Base-by-base conservation (phyloP, 1,284 basidiomycete genomes). In the Porogramme epimiltina region DNA sequence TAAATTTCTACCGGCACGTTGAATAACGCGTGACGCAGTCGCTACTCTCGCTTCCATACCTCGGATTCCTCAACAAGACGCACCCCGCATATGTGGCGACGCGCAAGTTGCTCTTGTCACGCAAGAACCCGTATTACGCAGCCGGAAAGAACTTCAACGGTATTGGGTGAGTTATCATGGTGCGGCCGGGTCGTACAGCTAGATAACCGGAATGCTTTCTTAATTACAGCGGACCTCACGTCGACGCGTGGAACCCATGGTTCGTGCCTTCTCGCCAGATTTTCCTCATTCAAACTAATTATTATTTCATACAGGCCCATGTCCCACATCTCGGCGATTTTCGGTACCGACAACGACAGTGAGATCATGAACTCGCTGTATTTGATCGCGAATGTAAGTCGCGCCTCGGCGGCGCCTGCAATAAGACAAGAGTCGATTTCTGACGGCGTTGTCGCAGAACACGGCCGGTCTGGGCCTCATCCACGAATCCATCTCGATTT, bases 391-490 rank as follows among this genome's bases (percentile, higher is more conserved):
- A 89, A 88, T 59, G 86, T 87, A 54, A 63, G 82, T 69, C 3
- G 36, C 19, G 13, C 18, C 16, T 16, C 28, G 9, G 9, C 15
- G 9, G 28, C 8, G 15, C 28, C 28, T 15, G 28, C 15, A 31
- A 31, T 28, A 3, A 19, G 3, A 18, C 3, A 4, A n/a, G n/a
- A n/a, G n/a, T n/a, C n/a, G n/a, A n/a, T n/a, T 23, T 19, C 41
- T 38, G 10, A 36, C 19, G 3, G 38, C 13, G 9, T 15, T 22
- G n/a, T 33, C 22, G 11, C 60, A 85, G 87, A 87, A 87, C 65
- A 87, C 88, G 1, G 75, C 78, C 26, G 81, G 85, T 3, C 74
- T 91, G n/a, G 88, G 89, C 13, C 70, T 91, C 38, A 87, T 91
- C 44, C 89, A 91, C 62, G 89, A 91, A 66, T 87, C 84, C 1